Conservation (phyloP, 768 basidiomycete genomes). For the Naganishia randhawae region DNA sequence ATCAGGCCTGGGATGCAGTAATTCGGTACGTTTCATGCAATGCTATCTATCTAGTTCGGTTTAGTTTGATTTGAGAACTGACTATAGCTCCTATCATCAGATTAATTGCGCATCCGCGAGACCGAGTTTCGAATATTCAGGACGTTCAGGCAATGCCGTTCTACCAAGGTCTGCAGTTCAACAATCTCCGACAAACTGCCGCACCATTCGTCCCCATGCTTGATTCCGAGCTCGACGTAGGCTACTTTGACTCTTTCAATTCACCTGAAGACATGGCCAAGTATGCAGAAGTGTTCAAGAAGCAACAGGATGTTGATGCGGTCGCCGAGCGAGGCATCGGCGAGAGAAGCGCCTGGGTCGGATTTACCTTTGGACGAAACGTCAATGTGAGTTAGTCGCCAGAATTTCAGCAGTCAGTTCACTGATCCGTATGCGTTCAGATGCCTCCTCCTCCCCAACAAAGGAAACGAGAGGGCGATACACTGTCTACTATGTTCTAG, state of each 20-base stretch:
- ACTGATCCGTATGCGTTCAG: conserved; percentile 28
- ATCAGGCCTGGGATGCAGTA: conserved; percentile 90
- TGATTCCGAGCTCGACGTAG: conserved; percentile 90
- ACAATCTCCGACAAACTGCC: conserved; percentile 65
- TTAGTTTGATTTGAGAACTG: no score
- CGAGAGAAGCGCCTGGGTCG: conserved; percentile 49
- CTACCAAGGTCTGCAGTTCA: conserved; percentile 73
- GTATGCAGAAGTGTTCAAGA: conserved; percentile 96
- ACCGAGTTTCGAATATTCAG: conserved; percentile 69
- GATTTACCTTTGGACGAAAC: conserved; percentile 52
- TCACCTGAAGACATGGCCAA: conserved; percentile 86
- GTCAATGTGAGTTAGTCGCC: conserved; percentile 34
- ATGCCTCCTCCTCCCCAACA: conserved; percentile 33
- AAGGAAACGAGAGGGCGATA: conserved; percentile 49
- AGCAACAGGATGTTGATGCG: conserved; percentile 86
- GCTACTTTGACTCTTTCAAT: conserved; percentile 61
- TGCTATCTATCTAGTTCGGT: not conserved
- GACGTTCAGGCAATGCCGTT: conserved; percentile 77
- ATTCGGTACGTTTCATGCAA: conserved; percentile 63
- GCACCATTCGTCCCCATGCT: conserved; percentile 93
- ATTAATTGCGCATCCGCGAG: conserved; percentile 79
- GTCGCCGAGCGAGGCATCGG: conserved; percentile 72
- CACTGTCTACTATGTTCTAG: conserved; percentile 51
- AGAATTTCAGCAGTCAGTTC: not conserved
- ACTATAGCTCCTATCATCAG: not conserved